Evolutionary conservation across 2,329 filamentous ascomycete species (phyloP), one percentile per base, ranked within the genome.

Genomic region (Diaporthe sp.): DNA sequence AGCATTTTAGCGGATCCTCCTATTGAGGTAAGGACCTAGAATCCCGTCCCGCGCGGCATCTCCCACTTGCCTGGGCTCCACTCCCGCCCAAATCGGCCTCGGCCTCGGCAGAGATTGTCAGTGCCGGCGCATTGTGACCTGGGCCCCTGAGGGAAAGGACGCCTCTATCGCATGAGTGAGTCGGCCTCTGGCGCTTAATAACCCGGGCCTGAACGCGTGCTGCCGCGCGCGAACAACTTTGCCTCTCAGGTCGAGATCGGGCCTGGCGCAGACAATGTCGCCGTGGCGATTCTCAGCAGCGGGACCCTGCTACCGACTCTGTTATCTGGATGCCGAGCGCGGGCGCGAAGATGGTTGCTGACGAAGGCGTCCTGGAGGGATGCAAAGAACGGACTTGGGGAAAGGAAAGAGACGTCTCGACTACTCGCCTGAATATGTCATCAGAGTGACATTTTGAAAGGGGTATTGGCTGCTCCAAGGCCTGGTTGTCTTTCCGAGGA

Each of bases 11-110:
- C 71, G 71, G 42, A 20, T 15, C 58, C 13, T 34, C 44, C 44
- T 15, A 8, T 10, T 8, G 2, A 37, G 25, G 17, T 8, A 12
- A 37, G 25, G 28, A 42, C 65, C n/a, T 49, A 55, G 65, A 70
- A 20, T 53, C 28, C 7, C 49, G 31, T 53, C 65, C 65, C 65
- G 65, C 65, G 65, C 65, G 65, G 65, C 63, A 53, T 25, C 47
- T 53, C 13, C 63, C 63, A 68, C 47, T 13, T 68, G 2, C 47
- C 47, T 53, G 28, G 44, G 49, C 34, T 53, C 47, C 47, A 53
- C 65, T 68, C 22, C 47, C 65, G 65, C 47, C 34, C 22, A 39
- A 25, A 12, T 39, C 65, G 65, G 31, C 65, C 65, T 68, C 65
- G 47, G 65, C 47, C 42, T 49, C 42, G 61, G 61, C 42, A 67